Evolutionary conservation across 768 basidiomycete genomes (phyloP).

Genomic region (Suillus luteus): DNA sequence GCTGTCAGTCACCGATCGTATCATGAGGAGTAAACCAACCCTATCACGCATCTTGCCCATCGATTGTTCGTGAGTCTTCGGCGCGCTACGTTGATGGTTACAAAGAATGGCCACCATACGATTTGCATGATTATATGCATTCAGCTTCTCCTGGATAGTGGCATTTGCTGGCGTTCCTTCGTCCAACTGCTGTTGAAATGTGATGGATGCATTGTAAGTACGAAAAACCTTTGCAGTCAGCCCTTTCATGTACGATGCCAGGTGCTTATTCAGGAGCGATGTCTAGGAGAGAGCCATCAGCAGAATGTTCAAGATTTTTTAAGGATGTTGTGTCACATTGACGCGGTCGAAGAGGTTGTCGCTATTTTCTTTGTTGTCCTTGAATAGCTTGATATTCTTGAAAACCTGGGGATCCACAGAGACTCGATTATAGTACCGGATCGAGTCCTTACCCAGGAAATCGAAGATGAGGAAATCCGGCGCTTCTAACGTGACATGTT

Average conservation of each 20-base stretch:
- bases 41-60: conserved; percentile 95
- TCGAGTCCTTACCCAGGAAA: conserved; percentile 99
- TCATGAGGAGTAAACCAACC: conserved; percentile 45
- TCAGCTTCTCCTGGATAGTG: conserved; percentile 92
- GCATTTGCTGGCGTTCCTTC: conserved; percentile 66
- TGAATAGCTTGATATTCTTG: conserved; percentile 98
- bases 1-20: conserved; percentile 4
- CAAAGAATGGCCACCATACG: conserved; percentile 96
- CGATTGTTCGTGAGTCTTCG: conserved; percentile 89
- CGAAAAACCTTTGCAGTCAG: conserved; percentile 99
- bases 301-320: conserved; percentile 6
- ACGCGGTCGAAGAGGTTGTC: conserved; percentile 96
- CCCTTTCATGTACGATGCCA: conserved; percentile 93
- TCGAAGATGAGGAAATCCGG: conserved; percentile 92
- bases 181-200: conserved; percentile 91
- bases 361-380: conserved; percentile 84
- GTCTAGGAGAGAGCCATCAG: conserved; percentile 52
- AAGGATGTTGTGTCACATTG: conserved; percentile 50
- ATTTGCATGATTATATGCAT: conserved; percentile 97
- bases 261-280: conserved; percentile 83
- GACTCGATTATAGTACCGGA: conserved; percentile 93
- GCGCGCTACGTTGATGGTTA: conserved; percentile 96
- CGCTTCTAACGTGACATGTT: conserved; percentile 90
- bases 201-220: conserved; percentile 98
- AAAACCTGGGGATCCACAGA: conserved; percentile 90